These are phyloP conservation scores for Colletotrichum echinochloae DNA, from an alignment of 2,329 filamentous ascomycete genomes.

Conservation along the genomic window DNA sequence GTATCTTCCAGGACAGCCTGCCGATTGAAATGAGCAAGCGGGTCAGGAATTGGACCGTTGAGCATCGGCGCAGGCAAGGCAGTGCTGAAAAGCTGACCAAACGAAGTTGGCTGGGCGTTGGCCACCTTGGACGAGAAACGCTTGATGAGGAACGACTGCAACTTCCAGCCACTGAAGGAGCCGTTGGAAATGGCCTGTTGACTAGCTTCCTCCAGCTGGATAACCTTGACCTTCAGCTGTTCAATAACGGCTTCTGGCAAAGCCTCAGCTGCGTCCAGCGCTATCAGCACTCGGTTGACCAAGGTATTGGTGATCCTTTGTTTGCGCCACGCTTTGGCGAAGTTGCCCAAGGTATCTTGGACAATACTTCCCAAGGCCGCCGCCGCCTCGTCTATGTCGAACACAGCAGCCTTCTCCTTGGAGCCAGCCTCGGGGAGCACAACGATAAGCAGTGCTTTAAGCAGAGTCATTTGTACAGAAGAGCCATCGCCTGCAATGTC, in stretches of 20 bases:
- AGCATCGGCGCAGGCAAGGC: slow-evolving; percentile 7
- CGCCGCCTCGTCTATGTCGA: slow-evolving; percentile 9
- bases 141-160: slow-evolving; percentile 57
- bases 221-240: slow-evolving; percentile 49
- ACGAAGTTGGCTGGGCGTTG: slow-evolving; percentile 49
- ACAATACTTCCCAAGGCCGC: slow-evolving; percentile 16
- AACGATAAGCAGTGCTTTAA: slow-evolving; percentile 51
- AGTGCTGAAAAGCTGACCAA: slow-evolving; percentile 43
- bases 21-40: slow-evolving; percentile 26
- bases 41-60: slow-evolving; percentile 25
- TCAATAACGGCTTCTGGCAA: slow-evolving; percentile 48
- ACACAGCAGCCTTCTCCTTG: slow-evolving; percentile 23
- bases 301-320: slow-evolving; percentile 22
- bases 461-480: slow-evolving; percentile 51
- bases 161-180: slow-evolving; percentile 58
- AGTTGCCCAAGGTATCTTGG: slow-evolving; percentile 28
- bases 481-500: slow-evolving; percentile 37
- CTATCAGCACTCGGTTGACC: slow-evolving; percentile 31
- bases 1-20: slow-evolving; percentile 48
- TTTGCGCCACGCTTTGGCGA: slow-evolving; percentile 28
- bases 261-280: slow-evolving; percentile 45
- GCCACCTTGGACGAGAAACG: slow-evolving; percentile 51
- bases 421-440: slow-evolving; percentile 46
- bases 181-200: slow-evolving; percentile 50
- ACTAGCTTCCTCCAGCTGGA: slow-evolving; percentile 52